Percentiles rank a stretch among this genome's conserved stretches.
Conservation (phyloP, 345 rosid genomes). For the Gossypium australe region DNA sequence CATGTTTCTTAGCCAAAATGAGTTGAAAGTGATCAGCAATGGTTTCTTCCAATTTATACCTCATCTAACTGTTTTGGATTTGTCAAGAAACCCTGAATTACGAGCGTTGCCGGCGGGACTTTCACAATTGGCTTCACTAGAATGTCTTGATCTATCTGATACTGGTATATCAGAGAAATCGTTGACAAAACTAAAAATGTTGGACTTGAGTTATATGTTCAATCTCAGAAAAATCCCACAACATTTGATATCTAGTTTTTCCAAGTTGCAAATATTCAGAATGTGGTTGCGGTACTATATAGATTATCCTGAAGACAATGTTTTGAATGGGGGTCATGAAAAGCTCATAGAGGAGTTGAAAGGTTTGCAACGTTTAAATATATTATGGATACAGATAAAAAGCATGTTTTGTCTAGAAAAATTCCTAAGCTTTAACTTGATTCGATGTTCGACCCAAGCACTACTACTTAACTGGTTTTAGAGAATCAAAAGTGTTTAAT, state of each 20-base stretch:
- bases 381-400: not conserved
- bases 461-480: not conserved
- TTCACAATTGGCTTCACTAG: conserved; percentile 6
- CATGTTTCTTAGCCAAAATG: conserved; percentile 11
- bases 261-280: not conserved
- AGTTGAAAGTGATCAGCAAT: not conserved
- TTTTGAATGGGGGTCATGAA: not conserved
- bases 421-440: not conserved
- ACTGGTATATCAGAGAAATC: not conserved
- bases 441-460: not conserved
- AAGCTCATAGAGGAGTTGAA: not conserved
- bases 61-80: not conserved
- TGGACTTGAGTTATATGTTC: not conserved
- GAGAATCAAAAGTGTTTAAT: not conserved
- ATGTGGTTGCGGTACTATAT: not conserved
- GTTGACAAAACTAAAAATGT: not conserved
- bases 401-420: not conserved
- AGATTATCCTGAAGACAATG: not conserved
- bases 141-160: conserved; percentile 17
- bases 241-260: not conserved
- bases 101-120: conserved; percentile 19
- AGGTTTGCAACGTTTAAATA: not conserved
- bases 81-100: not conserved
- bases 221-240: not conserved
- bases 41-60: conserved; percentile 17